Conservation (phyloP, 2,329 filamentous ascomycete genomes). For the Acarospora socialis region DNA sequence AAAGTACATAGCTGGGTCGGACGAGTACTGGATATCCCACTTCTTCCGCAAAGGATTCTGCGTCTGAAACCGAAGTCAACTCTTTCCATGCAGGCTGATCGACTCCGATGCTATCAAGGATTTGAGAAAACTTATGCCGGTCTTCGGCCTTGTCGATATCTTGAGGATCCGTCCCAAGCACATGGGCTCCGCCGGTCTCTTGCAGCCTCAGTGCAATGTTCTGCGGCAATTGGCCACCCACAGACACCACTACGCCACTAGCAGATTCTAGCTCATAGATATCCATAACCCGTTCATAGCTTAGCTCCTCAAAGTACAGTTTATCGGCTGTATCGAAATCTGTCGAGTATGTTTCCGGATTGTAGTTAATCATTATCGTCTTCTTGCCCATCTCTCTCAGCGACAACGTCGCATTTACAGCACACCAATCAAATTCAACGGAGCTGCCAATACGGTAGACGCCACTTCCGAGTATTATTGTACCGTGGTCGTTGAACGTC, state of each 20-base stretch:
- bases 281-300: constrained; percentile 96
- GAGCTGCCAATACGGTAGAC: constrained; percentile 97
- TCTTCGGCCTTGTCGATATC: constrained; percentile 98
- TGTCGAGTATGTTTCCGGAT: constrained; percentile 67
- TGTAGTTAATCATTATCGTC: constrained; percentile 94
- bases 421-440: constrained; percentile 98
- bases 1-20: constrained; percentile 87
- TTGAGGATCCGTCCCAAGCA: constrained; percentile 81
- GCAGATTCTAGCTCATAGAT: constrained; percentile 89
- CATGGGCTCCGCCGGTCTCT: constrained; percentile 74
- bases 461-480: constrained; percentile 78
- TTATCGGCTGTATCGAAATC: constrained; percentile 84
- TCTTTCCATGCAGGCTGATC: constrained; percentile 98
- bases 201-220: constrained; percentile 93
- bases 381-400: constrained; percentile 82
- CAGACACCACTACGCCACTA: constrained; percentile 80
- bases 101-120: constrained; percentile 89
- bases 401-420: constrained; percentile 75
- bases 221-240: constrained; percentile 90
- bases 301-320: constrained; percentile 93
- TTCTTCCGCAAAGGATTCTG: constrained; percentile 12
- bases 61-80: constrained; percentile 40
- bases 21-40: constrained; percentile 88
- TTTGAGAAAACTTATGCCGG: constrained; percentile 94
- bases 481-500: constrained; percentile 82